Evolutionary conservation across 352 stramenopile genomes (phyloP).

Genomic region (Globisporangium megalacanthum): DNA sequence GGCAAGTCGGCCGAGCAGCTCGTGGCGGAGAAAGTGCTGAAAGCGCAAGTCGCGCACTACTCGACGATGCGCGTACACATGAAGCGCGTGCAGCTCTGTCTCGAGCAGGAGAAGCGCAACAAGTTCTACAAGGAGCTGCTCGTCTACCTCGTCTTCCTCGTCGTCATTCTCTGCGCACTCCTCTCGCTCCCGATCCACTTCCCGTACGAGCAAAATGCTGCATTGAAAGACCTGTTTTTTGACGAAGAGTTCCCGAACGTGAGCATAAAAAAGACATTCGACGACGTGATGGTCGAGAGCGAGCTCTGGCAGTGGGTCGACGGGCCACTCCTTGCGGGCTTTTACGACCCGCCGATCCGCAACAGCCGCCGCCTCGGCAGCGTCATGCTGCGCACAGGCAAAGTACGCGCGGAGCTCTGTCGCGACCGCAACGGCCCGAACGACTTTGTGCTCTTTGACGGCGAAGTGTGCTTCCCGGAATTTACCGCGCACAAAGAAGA

Average conservation of each 20-base stretch:
- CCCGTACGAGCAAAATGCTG: constrained; percentile 67
- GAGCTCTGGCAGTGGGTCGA: constrained; percentile 75
- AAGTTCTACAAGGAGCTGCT: constrained; percentile 60
- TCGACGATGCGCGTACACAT: constrained; percentile 83
- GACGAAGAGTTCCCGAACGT: constrained; percentile 53
- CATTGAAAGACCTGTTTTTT: constrained; percentile 46
- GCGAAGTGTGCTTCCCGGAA: constrained; percentile 69
- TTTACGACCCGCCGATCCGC: constrained; percentile 57
- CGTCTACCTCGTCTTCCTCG: constrained; percentile 67
- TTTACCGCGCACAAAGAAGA: constrained; percentile 38
- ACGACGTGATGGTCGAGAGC: constrained; percentile 51
- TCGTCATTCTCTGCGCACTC: constrained; percentile 52
- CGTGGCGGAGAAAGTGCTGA: constrained; percentile 28
- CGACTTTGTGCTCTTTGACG: constrained; percentile 66
- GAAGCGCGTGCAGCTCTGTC: constrained; percentile 74
- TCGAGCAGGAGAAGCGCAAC: constrained; percentile 50
- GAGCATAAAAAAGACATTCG: constrained; percentile 55
- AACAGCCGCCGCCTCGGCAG: constrained; percentile 63
- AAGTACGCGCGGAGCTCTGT: constrained; percentile 50
- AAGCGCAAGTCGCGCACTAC: constrained; percentile 59
- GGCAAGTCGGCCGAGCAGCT: constrained; percentile 34
- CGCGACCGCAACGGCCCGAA: constrained; percentile 28
- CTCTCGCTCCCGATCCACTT: constrained; percentile 67
- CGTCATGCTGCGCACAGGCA: constrained; percentile 54
- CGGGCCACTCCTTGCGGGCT: constrained; percentile 60